Evolutionary conservation across 371 early-diverging fungal species (phyloP).

Genomic region (Mortierella sp.): DNA sequence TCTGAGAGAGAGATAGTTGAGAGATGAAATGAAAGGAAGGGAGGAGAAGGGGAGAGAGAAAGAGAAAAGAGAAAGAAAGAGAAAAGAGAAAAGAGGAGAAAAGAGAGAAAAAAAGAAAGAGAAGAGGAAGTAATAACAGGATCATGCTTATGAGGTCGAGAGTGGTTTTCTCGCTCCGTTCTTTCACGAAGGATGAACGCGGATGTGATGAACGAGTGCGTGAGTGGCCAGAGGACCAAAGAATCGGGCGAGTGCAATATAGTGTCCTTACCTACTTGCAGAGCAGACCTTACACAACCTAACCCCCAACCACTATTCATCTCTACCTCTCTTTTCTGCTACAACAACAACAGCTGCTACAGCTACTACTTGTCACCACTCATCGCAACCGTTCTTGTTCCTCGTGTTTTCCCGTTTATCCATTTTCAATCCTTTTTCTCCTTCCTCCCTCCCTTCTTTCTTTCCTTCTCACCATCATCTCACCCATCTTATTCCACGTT

Average conservation of each 20-base stretch:
- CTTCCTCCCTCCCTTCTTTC: not conserved
- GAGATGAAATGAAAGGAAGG: conserved; percentile 6
- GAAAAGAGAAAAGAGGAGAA: not conserved
- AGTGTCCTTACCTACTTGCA: too few species aligned
- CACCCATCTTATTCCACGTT: not conserved
- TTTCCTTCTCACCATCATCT: not conserved
- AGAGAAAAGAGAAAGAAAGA: not conserved
- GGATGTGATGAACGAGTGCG: too few species aligned
- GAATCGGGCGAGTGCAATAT: not conserved
- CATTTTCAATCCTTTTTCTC: not conserved
- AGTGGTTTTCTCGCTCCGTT: conserved; percentile 4
- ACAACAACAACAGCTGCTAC: too few species aligned
- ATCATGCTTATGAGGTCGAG: conserved; percentile 6
- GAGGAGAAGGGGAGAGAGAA: not conserved
- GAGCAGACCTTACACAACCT: not conserved
- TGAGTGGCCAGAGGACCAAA: not conserved
- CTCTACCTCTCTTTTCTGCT: not conserved
- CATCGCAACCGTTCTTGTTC: not conserved
- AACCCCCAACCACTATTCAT: not conserved
- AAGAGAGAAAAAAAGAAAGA: not conserved
- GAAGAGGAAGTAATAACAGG: not conserved
- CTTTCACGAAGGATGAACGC: not conserved
- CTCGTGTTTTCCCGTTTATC: not conserved
- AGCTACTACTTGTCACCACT: not conserved
- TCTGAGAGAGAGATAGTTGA: conserved; percentile 4